Percentiles rank a stretch among this genome's conserved stretches.
These are phyloP conservation scores for Mycena rebaudengoi DNA, from an alignment of 768 basidiomycete genomes.

Conservation along the genomic window DNA sequence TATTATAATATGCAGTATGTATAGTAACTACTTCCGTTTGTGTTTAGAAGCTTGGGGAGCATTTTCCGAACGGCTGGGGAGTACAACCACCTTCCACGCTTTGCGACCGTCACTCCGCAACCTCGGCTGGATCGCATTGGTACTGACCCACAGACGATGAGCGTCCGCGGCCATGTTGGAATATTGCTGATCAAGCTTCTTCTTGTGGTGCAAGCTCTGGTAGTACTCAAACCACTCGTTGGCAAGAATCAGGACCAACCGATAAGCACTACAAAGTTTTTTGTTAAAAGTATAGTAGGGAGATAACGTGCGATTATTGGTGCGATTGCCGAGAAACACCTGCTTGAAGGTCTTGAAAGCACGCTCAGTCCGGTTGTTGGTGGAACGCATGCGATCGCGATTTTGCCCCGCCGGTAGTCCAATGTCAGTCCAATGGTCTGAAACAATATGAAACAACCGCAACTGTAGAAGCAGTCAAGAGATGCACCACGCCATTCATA, in stretches of 20 bases:
- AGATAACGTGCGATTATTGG: conserved; percentile 10
- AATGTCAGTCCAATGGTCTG: conserved; percentile 23
- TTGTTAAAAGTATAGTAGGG: neutral
- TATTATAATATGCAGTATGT: too few species aligned
- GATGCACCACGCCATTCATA: conserved; percentile 15
- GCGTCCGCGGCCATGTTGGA: neutral
- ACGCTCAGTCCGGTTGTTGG: conserved; percentile 26
- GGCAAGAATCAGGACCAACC: conserved; percentile 18
- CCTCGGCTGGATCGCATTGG: neutral
- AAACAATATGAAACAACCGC: too few species aligned
- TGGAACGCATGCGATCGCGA: conserved; percentile 14
- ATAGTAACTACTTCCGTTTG: too few species aligned
- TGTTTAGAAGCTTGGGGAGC: too few species aligned
- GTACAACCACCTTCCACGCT: neutral
- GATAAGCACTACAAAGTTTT: neutral
- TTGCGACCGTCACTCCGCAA: neutral
- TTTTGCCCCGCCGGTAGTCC: conserved; percentile 10
- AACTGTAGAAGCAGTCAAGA: too few species aligned
- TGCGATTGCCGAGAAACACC: conserved; percentile 19
- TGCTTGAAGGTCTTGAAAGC: conserved; percentile 26
- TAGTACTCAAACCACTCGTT: conserved; percentile 22
- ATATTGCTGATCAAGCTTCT: neutral
- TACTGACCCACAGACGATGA: neutral
- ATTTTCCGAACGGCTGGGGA: too few species aligned
- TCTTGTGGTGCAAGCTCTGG: conserved; percentile 1